Evolutionary conservation across 768 basidiomycete species (phyloP).

Genomic region (Boletus pseudo-olivaceus): DNA sequence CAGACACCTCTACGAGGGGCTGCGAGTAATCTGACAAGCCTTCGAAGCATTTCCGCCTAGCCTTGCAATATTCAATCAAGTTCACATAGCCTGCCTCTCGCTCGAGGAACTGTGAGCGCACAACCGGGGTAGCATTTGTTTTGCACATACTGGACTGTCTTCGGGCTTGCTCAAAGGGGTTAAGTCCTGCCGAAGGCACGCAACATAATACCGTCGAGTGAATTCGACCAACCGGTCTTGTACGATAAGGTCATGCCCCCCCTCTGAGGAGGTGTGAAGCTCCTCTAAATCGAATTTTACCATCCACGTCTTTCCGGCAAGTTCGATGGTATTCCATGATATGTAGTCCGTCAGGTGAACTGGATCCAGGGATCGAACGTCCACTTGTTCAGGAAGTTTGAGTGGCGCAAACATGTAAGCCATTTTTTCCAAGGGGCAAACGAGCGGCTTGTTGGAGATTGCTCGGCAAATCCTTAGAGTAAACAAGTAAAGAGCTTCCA

Average conservation of each 20-base stretch:
- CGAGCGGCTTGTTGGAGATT: constrained; percentile 64
- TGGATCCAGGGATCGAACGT: constrained; percentile 23
- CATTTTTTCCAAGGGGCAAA: constrained; percentile 51
- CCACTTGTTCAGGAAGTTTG: constrained; percentile 24
- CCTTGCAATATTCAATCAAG: constrained; percentile 65
- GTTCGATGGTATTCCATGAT: constrained; percentile 59
- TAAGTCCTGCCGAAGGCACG: constrained; percentile 59
- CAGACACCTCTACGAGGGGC: constrained; percentile 67
- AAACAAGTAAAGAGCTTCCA: constrained; percentile 53
- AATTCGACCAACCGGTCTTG: constrained; percentile 78
- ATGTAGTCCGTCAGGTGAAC: constrained; percentile 43
- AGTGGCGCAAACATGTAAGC: constrained; percentile 70
- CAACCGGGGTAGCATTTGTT: neutral
- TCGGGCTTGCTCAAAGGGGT: constrained; percentile 68
- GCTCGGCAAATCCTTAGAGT: constrained; percentile 61
- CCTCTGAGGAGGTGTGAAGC: constrained; percentile 25
- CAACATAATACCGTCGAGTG: constrained; percentile 62
- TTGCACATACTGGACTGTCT: constrained; percentile 56
- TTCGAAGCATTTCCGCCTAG: constrained; percentile 57
- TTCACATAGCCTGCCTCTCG: constrained; percentile 58
- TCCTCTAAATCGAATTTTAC: constrained; percentile 43
- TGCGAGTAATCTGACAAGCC: constrained; percentile 61
- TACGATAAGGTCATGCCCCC: constrained; percentile 60
- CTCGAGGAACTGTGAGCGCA: constrained; percentile 34
- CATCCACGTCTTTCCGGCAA: constrained; percentile 52